Percentiles rank a stretch among this genome's conserved stretches.
Conservation (phyloP, 768 basidiomycete genomes). For the Amylocystis lapponica region DNA sequence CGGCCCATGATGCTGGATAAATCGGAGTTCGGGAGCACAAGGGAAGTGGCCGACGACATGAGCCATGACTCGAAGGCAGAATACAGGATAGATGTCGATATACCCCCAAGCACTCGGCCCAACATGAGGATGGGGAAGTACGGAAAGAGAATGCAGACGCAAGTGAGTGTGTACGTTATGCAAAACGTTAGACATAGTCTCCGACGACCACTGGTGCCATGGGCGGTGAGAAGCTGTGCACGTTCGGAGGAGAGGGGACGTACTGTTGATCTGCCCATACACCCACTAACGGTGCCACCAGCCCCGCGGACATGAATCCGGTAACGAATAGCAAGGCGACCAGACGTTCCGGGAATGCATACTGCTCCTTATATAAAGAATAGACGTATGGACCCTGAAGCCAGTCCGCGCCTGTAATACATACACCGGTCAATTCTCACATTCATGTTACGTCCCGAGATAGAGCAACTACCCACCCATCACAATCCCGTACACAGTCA, state of each 20-base stretch:
- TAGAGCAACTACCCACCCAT: conserved; percentile 47
- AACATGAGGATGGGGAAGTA: conserved; percentile 53
- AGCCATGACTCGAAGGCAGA: conserved; percentile 78
- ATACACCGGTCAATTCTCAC: conserved; percentile 1
- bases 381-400: conserved; percentile 78
- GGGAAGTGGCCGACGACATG: conserved; percentile 50
- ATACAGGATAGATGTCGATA: conserved; percentile 72
- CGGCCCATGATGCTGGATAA: conserved; percentile 68
- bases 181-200: conserved; percentile 69
- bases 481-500: conserved; percentile 64
- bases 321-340: conserved; percentile 75
- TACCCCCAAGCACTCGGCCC: conserved; percentile 62
- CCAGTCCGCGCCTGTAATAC: conserved; percentile 61
- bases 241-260: conserved; percentile 20
- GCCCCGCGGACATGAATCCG: conserved; percentile 65
- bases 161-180: conserved; percentile 55
- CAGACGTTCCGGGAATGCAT: conserved; percentile 51
- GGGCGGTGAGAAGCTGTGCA: too few species aligned
- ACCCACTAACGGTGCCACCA: conserved; percentile 66
- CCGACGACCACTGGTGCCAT: conserved; percentile 58
- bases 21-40: conserved; percentile 47
- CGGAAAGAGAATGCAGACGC: conserved; percentile 51
- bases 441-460: neutral
- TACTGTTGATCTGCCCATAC: conserved; percentile 77
- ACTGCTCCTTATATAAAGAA: conserved; percentile 67